Percentiles rank a stretch among this genome's conserved stretches.
Evolutionary conservation across 768 basidiomycete genomes (phyloP).

Genomic region (Naganishia randhawae): DNA sequence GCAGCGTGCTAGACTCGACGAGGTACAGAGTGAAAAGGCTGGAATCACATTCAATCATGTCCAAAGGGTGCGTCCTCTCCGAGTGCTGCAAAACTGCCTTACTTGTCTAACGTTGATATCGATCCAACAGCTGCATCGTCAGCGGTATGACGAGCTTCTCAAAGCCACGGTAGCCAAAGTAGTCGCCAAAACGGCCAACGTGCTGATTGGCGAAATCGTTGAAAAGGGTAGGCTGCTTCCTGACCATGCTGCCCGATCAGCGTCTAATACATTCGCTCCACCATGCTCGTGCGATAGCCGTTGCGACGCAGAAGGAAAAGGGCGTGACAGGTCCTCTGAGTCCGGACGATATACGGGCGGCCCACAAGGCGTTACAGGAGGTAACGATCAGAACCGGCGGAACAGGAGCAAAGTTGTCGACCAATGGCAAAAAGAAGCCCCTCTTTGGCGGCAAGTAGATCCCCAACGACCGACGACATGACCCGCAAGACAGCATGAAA

Average conservation of each 20-base stretch:
- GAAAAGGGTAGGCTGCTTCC: not conserved
- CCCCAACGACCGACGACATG: not conserved
- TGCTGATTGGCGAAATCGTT: constrained; percentile 13
- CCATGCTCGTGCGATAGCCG: not conserved
- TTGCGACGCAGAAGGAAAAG: constrained; percentile 6
- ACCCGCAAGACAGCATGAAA: not conserved
- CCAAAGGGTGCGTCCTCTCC: not conserved
- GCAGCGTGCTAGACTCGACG: constrained; percentile 9
- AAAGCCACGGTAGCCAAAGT: constrained; percentile 15
- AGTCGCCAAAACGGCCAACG: constrained; percentile 16
- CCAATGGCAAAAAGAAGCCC: constrained; percentile 11
- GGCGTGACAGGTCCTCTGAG: constrained; percentile 2
- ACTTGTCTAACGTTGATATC: not conserved
- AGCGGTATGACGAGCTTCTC: constrained; percentile 13
- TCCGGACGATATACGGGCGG: constrained; percentile 17
- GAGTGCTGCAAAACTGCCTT: not conserved
- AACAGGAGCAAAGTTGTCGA: constrained; percentile 6
- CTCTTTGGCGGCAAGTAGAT: constrained; percentile 18
- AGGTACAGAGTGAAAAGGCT: constrained; percentile 19
- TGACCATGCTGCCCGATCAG: too few relatives aligned
- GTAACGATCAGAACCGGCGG: constrained; percentile 11
- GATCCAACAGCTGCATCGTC: constrained; percentile 10
- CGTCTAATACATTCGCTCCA: too few relatives aligned
- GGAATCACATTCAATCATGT: constrained; percentile 21
- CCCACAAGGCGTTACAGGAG: constrained; percentile 6